These are phyloP conservation scores for Gigaspora rosea DNA, from an alignment of 192 early-diverging fungal genomes.

Conservation along the genomic window DNA sequence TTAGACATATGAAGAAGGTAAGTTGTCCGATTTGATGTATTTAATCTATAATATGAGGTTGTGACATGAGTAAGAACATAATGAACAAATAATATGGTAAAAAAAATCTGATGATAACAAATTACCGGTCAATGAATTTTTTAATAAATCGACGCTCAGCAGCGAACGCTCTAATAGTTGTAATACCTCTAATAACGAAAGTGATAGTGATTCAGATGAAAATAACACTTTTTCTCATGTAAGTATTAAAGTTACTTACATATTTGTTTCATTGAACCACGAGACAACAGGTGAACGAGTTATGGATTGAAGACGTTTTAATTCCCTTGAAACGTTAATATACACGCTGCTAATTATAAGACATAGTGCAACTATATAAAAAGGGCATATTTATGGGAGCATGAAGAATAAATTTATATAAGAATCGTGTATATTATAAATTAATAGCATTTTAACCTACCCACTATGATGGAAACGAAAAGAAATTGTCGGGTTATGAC, in stretches of 20 bases:
- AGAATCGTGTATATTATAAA: too few species aligned
- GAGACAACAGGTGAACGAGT: slow-evolving; percentile 35
- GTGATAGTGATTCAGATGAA: slow-evolving; percentile 74
- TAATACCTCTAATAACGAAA: slow-evolving; percentile 72
- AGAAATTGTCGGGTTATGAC: slow-evolving; percentile 67
- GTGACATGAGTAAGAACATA: too few species aligned
- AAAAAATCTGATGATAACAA: background rate
- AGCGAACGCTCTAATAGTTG: slow-evolving; percentile 85
- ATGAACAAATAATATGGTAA: too few species aligned
- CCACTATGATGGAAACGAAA: slow-evolving; percentile 51
- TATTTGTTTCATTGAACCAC: slow-evolving; percentile 47
- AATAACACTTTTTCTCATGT: slow-evolving; percentile 87
- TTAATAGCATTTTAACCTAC: slow-evolving; percentile 31
- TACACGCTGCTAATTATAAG: background rate
- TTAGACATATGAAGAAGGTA: slow-evolving; percentile 81
- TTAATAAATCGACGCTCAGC: slow-evolving; percentile 64
- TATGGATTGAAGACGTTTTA: slow-evolving; percentile 86
- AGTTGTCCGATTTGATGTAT: slow-evolving; percentile 78
- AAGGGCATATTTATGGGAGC: too few species aligned
- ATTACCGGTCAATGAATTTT: slow-evolving; percentile 46
- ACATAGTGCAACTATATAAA: slow-evolving; percentile 9
- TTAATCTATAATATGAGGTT: slow-evolving; percentile 29
- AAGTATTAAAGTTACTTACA: slow-evolving; percentile 36
- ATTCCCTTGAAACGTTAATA: slow-evolving; percentile 61
- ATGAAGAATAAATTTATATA: too few species aligned